Evolutionary conservation across 768 basidiomycete genomes (phyloP).

Genomic region (Pisolithus microcarpus): DNA sequence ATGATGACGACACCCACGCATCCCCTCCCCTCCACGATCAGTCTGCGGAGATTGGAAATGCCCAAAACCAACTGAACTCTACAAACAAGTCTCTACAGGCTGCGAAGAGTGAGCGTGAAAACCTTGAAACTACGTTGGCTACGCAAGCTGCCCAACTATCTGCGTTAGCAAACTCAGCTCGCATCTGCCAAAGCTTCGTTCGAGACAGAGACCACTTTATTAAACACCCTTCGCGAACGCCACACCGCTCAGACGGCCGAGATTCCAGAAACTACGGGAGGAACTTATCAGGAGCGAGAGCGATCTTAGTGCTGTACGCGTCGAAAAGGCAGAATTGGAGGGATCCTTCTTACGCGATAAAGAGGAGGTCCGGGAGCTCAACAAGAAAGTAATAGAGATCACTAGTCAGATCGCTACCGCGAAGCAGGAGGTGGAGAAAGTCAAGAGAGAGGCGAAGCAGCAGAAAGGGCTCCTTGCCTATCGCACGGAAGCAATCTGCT

Average conservation of each 20-base stretch:
- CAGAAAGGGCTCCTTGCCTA: conserved; percentile 93
- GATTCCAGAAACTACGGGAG: conserved; percentile 61
- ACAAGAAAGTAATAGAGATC: conserved; percentile 77
- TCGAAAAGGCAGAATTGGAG: conserved; percentile 90
- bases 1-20: conserved; percentile 48
- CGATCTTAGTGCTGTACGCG: conserved; percentile 78
- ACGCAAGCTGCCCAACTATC: conserved; percentile 70
- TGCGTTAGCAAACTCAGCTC: conserved; percentile 75
- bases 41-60: conserved; percentile 83
- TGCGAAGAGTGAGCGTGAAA: conserved; percentile 56
- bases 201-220: conserved; percentile 72
- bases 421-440: conserved; percentile 76
- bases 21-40: conserved; percentile 58
- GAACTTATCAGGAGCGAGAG: conserved; percentile 88
- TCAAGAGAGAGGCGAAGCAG: conserved; percentile 90
- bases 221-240: conserved; percentile 64
- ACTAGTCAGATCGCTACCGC: conserved; percentile 62
- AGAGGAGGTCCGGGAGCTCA: conserved; percentile 84
- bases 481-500: conserved; percentile 88
- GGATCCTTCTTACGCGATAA: conserved; percentile 83
- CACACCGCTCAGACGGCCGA: conserved; percentile 58
- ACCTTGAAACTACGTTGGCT: conserved; percentile 57
- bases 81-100: conserved; percentile 67
- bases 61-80: conserved; percentile 76
- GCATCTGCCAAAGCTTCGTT: conserved; percentile 77